These are phyloP conservation scores for Nigrograna mackinnonii DNA, from an alignment of 2,329 filamentous ascomycete species.

Conservation along the genomic window DNA sequence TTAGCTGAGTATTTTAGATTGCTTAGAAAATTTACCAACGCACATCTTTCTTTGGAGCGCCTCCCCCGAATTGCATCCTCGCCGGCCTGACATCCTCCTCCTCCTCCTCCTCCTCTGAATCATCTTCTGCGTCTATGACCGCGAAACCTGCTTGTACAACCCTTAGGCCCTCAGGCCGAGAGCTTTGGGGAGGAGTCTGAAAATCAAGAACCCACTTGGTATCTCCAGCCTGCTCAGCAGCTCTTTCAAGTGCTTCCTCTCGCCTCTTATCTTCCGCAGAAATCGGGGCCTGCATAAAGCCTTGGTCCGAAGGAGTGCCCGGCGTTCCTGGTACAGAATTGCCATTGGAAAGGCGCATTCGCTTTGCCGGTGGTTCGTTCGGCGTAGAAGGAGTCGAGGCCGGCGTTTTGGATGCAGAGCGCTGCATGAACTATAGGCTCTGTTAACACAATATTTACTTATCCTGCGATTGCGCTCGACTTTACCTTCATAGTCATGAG, in stretches of 20 bases:
- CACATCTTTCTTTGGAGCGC: constrained; percentile 38
- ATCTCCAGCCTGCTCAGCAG: constrained; percentile 67
- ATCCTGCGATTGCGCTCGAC: too few relatives aligned
- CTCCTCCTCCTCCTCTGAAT: constrained; percentile 37
- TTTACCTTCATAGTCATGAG: constrained; percentile 84
- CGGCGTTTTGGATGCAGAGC: constrained; percentile 67
- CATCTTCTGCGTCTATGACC: constrained; percentile 48
- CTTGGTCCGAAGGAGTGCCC: constrained; percentile 54
- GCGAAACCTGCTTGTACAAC: constrained; percentile 67
- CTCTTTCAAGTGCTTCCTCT: constrained; percentile 60
- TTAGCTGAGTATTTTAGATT: constrained; percentile 13
- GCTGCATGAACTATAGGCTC: constrained; percentile 81
- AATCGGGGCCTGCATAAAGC: constrained; percentile 65
- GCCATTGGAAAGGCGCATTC: constrained; percentile 60
- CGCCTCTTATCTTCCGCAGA: constrained; percentile 70
- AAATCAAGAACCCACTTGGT: constrained; percentile 76
- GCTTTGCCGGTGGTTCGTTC: constrained; percentile 64
- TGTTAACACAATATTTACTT: too few relatives aligned
- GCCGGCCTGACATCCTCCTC: constrained; percentile 30
- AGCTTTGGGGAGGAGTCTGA: constrained; percentile 45
- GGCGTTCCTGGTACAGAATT: constrained; percentile 28
- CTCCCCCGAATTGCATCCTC: constrained; percentile 57
- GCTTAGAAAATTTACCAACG: constrained; percentile 13
- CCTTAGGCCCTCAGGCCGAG: constrained; percentile 41
- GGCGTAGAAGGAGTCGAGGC: constrained; percentile 52